A percentile compares a stretch with the other conserved stretches of the same genome.
These are phyloP conservation scores for Penicillium flavigenum DNA, from an alignment of 495 filamentous ascomycete genomes.

Conservation along the genomic window DNA sequence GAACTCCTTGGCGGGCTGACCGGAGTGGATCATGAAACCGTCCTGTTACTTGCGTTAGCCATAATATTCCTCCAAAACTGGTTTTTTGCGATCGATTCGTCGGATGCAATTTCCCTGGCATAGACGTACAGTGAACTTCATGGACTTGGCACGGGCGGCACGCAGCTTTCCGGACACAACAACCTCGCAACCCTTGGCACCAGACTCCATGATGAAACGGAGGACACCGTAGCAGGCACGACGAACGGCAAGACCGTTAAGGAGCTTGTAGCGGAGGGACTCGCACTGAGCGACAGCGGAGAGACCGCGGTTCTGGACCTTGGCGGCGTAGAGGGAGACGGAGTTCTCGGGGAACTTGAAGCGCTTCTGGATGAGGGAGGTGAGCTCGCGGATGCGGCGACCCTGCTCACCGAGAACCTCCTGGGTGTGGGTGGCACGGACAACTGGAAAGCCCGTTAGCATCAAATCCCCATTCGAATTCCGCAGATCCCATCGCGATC, in stretches of 20 bases:
- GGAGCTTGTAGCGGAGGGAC: conserved; percentile 98
- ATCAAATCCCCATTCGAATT: conserved; percentile 23
- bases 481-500: conserved; percentile 6
- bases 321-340: conserved; percentile 98
- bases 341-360: conserved; percentile 99
- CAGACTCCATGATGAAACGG: conserved; percentile 99
- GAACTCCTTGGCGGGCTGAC: conserved; percentile 98
- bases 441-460: conserved; percentile 60
- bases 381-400: conserved; percentile 98
- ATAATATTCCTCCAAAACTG: neutral
- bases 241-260: conserved; percentile 96
- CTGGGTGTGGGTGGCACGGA: conserved; percentile 99
- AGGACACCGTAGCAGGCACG: conserved; percentile 99
- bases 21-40: conserved; percentile 99
- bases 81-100: neutral
- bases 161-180: conserved; percentile 98
- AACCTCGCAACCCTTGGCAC: conserved; percentile 99
- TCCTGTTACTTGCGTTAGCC: conserved; percentile 54
- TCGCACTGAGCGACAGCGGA: conserved; percentile 99
- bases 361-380: conserved; percentile 99
- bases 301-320: conserved; percentile 99
- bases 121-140: conserved; percentile 94
- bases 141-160: conserved; percentile 97
- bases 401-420: conserved; percentile 99
- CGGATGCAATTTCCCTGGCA: neutral